Evolutionary conservation across 2,329 filamentous ascomycete genomes (phyloP).

Genomic region (Neophaeococcomyces mojaviensis): DNA sequence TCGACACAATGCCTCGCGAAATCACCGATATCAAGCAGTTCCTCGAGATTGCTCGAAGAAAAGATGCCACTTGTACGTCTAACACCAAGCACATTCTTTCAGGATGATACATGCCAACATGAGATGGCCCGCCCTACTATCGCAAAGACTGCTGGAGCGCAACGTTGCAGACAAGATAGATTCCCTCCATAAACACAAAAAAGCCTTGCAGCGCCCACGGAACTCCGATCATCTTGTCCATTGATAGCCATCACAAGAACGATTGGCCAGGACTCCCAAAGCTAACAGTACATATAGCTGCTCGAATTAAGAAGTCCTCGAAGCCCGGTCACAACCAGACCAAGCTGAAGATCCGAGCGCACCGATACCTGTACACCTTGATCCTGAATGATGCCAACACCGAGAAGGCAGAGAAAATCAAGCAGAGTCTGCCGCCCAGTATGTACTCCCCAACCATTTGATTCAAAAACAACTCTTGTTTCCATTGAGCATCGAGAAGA

Average conservation of each 20-base stretch:
- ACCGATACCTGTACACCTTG: conserved; percentile 92
- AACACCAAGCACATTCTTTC: conserved; percentile 11
- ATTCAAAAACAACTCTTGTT: too few species aligned
- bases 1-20: conserved; percentile 80
- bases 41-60: conserved; percentile 99
- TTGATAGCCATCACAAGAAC: too few species aligned
- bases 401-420: conserved; percentile 99
- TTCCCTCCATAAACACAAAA: neutral
- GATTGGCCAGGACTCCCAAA: too few species aligned
- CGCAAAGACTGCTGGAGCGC: neutral
- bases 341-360: conserved; percentile 99
- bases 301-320: conserved; percentile 93
- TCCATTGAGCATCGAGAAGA: too few species aligned
- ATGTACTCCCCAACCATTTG: too few species aligned
- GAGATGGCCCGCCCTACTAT: neutral
- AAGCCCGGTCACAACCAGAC: conserved; percentile 51
- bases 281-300: conserved; percentile 48
- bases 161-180: too few species aligned
- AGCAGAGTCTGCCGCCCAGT: conserved; percentile 98
- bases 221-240: neutral
- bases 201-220: too few species aligned
- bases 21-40: conserved; percentile 99
- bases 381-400: conserved; percentile 77
- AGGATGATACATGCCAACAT: neutral
- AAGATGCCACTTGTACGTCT: conserved; percentile 96